phyloP scores from a whole-genome alignment of 495 filamentous ascomycete genomes.

The Xylaria venustula region DNA sequence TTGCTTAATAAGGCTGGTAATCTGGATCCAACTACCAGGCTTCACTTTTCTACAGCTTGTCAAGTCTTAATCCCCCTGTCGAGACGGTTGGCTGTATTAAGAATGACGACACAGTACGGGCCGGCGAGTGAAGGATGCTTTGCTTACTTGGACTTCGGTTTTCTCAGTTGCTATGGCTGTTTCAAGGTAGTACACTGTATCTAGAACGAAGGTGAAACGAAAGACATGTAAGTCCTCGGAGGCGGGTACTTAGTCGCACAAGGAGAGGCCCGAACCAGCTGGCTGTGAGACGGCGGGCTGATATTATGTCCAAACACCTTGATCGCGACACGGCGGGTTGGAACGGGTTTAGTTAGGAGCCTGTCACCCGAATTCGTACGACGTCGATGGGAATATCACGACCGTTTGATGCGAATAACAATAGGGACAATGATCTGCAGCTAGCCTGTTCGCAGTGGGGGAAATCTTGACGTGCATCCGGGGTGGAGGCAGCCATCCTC shows the following conservation, averaged over 20 bases:
- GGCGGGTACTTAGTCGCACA: neutral
- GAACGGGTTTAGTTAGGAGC: neutral
- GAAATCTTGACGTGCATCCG: conserved; percentile 8
- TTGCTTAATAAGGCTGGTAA: conserved; percentile 9
- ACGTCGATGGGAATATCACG: neutral
- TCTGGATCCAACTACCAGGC: conserved; percentile 1
- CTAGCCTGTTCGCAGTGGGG: conserved; percentile 13
- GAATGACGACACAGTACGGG: neutral
- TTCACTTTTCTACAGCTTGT: neutral
- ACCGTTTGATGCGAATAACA: conserved; percentile 11
- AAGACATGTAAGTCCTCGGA: neutral
- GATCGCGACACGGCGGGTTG: neutral
- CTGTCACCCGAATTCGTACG: neutral
- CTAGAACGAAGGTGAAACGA: neutral
- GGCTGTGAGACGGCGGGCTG: neutral
- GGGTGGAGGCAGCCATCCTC: neutral
- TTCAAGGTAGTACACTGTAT: neutral
- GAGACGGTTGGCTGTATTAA: neutral
- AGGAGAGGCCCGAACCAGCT: neutral
- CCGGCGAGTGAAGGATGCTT: no score
- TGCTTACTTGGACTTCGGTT: neutral
- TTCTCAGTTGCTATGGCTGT: neutral
- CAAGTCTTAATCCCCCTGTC: neutral
- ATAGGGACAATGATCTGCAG: conserved; percentile 5
- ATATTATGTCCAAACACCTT: neutral